Conservation (phyloP, 108 stramenopile genomes). For the Fragilaria radians region DNA sequence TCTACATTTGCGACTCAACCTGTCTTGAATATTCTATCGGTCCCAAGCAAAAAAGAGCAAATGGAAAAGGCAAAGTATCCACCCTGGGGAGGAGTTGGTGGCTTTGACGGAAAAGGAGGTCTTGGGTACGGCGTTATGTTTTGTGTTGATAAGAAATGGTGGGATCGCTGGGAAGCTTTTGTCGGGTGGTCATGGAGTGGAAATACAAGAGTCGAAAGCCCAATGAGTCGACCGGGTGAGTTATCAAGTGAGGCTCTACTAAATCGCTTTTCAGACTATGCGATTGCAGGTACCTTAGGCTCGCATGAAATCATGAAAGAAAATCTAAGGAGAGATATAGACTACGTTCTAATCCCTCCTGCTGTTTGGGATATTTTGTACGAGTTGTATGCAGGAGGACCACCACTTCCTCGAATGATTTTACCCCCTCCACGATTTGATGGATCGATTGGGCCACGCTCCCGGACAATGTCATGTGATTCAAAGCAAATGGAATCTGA, state of each 20-base stretch:
- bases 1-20: conserved; percentile 1
- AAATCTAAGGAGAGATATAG: conserved; percentile 22
- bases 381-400: conserved; percentile 83
- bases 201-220: not conserved
- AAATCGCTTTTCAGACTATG: conserved; percentile 43
- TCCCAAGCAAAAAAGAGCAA: not conserved
- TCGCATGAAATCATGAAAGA: conserved; percentile 71
- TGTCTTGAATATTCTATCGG: not conserved
- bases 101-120: conserved; percentile 68
- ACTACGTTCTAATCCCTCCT: conserved; percentile 73
- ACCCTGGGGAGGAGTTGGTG: conserved; percentile 74
- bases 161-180: conserved; percentile 69
- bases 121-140: conserved; percentile 73
- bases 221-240: conserved; percentile 45
- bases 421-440: conserved; percentile 12
- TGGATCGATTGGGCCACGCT: not conserved
- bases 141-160: conserved; percentile 74
- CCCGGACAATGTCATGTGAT: conserved; percentile 7
- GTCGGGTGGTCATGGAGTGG: conserved; percentile 56
- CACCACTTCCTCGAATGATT: conserved; percentile 81
- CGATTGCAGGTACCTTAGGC: conserved; percentile 56
- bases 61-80: conserved; percentile 1
- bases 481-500: conserved; percentile 17
- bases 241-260: conserved; percentile 59
- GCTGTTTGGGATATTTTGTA: conserved; percentile 83